Evolutionary conservation across 331 rosid species (phyloP).

Genomic region (Malus hybrid): DNA sequence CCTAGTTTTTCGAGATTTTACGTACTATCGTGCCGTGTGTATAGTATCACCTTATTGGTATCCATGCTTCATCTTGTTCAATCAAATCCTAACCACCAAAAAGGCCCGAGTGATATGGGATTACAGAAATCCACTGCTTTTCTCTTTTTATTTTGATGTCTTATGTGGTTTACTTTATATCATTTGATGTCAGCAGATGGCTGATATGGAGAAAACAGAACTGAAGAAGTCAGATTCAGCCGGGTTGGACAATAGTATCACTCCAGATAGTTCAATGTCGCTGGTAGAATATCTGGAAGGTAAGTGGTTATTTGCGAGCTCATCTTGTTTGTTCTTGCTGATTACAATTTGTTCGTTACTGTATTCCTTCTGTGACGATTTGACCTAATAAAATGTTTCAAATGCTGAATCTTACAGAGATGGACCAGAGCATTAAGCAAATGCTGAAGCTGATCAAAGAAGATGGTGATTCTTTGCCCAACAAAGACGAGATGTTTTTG

Average conservation of each 20-base stretch:
- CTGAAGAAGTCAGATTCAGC: conserved; percentile 7
- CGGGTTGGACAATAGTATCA: neutral
- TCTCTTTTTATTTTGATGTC: neutral
- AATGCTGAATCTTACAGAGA: conserved; percentile 12
- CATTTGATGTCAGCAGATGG: conserved; percentile 1
- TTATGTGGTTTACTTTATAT: neutral
- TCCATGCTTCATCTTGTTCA: too few species aligned
- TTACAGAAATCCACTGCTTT: neutral
- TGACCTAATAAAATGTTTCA: neutral
- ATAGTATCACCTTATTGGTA: too few species aligned
- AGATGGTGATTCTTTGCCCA: conserved; percentile 7
- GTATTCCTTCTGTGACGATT: neutral
- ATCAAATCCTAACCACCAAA: too few species aligned
- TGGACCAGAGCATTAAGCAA: conserved; percentile 31
- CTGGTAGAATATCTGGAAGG: conserved; percentile 32
- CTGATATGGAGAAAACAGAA: conserved; percentile 29
- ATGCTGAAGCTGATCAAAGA: conserved; percentile 32
- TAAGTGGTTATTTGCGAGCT: neutral
- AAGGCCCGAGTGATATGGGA: too few species aligned
- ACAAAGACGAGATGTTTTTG: neutral
- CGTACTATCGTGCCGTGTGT: too few species aligned
- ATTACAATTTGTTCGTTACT: neutral
- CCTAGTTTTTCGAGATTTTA: too few species aligned
- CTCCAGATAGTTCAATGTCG: conserved; percentile 11
- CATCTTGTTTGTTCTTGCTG: neutral